These are phyloP conservation scores for Solanum chacoense DNA, from an alignment of 305 asterid genomes.

Conservation along the genomic window DNA sequence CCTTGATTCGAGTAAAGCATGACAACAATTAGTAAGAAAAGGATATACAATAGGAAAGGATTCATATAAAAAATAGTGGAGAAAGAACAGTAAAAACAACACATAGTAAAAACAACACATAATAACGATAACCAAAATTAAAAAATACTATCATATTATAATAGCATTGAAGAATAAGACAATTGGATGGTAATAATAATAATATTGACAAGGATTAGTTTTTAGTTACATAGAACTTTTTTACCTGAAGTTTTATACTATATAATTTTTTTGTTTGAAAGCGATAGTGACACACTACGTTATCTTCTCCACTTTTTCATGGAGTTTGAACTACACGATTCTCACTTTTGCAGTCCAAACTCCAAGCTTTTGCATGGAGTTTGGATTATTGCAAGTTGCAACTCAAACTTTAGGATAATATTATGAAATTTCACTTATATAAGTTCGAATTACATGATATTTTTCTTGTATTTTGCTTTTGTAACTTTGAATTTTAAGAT, in stretches of 20 bases:
- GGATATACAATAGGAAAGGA: not conserved
- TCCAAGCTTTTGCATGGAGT: not conserved
- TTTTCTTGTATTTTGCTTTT: not conserved
- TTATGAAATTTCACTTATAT: not conserved
- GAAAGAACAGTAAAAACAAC: not conserved
- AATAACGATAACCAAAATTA: too few species aligned
- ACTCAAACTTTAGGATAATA: not conserved
- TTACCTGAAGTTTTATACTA: not conserved
- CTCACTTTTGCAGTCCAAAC: not conserved
- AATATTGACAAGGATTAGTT: not conserved
- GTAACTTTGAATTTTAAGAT: not conserved
- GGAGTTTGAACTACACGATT: not conserved
- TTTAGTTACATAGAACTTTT: not conserved
- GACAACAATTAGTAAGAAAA: not conserved
- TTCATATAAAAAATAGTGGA: not conserved
- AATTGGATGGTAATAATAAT: not conserved
- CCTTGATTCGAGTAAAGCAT: not conserved
- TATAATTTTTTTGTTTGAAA: not conserved
- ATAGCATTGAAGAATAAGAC: not conserved
- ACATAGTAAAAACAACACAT: not conserved
- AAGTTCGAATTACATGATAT: not conserved
- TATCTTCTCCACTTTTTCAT: not conserved
- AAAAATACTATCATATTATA: too few species aligned
- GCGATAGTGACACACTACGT: not conserved
- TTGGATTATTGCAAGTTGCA: not conserved